Evolutionary conservation across 345 rosid genomes (phyloP), one percentile per base, ranked within the genome.

Genomic region (Eucalyptus cloeziana): DNA sequence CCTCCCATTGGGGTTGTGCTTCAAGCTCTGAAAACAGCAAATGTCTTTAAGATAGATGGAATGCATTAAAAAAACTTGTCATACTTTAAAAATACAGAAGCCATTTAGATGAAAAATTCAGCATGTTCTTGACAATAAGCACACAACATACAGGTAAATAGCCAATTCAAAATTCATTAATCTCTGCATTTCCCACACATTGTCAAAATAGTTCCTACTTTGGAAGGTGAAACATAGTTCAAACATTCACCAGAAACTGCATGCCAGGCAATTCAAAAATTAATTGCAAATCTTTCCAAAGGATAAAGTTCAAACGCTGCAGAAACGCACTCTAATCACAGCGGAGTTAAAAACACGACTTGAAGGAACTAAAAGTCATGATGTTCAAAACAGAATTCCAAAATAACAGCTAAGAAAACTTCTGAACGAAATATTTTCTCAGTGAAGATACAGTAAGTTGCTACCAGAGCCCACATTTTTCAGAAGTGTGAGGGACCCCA

Each of bases 1-100:
- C 92, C 99, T 94, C 89, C 99, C 99, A 88, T 97, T 98, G 71
- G 99, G 99, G 87, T 98, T 97, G 94, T 98, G 99, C 95, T 94
- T 98, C 91, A 98, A 93, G 92, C 96, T 98, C 99, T 98, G 94
- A 52, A 85, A 87, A 44, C 15, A 91, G 50, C 13, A 87, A 76
- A 76, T 76, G 22, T 76, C 47, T 40, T 76, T 50, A 86, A 86
- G 87, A 86, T 40, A 86, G 15, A 86, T 15, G 37, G 27, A 49
- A 86, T n/a, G 62, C 85, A 40, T 22, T 21, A 37, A 30, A 47
- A 86, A 30, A 50, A 33, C 87, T 86, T 86, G 87, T 15, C 56
- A 30, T 50, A 17, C 44, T 86, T 86, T 9, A 45, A 49, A 85
- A 85, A 85, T 49, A 85, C 17, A 85, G 7, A 85, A 85, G 58